phyloP scores from a whole-genome alignment of 83 land plant genomes.

The Picea engelmannii region DNA sequence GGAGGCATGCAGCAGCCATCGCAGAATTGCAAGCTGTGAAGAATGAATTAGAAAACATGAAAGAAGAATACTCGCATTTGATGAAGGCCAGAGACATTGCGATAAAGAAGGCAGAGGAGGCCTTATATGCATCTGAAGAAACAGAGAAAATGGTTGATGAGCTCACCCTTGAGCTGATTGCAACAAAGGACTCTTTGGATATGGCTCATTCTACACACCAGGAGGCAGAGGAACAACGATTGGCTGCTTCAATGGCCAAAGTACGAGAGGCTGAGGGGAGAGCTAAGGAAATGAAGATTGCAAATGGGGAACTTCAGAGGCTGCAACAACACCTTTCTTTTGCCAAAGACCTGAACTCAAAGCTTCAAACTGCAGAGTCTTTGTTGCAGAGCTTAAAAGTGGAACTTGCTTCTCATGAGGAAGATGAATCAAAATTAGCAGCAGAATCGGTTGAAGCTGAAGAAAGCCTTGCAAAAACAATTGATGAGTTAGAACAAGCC shows the following conservation, averaged over 20 bases:
- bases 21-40: slow-evolving; percentile 57
- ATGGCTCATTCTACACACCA: slow-evolving; percentile 55
- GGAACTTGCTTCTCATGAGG: slow-evolving; percentile 62
- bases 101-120: slow-evolving; percentile 52
- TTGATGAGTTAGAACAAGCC: slow-evolving; percentile 18
- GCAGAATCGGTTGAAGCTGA: slow-evolving; percentile 21
- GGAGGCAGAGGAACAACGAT: slow-evolving; percentile 68
- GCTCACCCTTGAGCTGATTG: slow-evolving; percentile 60
- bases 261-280: slow-evolving; percentile 45
- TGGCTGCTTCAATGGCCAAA: slow-evolving; percentile 45
- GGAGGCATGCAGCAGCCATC: slow-evolving; percentile 55
- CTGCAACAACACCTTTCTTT: slow-evolving; percentile 48
- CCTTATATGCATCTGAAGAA: slow-evolving; percentile 51
- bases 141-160: slow-evolving; percentile 67
- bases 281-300: slow-evolving; percentile 55
- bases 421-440: slow-evolving; percentile 35
- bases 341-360: slow-evolving; percentile 51
- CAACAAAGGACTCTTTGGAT: slow-evolving; percentile 59
- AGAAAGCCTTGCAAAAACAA: slow-evolving; percentile 16
- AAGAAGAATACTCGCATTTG: slow-evolving; percentile 35
- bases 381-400: slow-evolving; percentile 54
- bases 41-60: slow-evolving; percentile 57
- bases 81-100: slow-evolving; percentile 52
- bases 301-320: slow-evolving; percentile 57
- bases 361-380: slow-evolving; percentile 45